Evolutionary conservation across 2,329 filamentous ascomycete species (phyloP).

Genomic region (Colletotrichum tofieldiae): DNA sequence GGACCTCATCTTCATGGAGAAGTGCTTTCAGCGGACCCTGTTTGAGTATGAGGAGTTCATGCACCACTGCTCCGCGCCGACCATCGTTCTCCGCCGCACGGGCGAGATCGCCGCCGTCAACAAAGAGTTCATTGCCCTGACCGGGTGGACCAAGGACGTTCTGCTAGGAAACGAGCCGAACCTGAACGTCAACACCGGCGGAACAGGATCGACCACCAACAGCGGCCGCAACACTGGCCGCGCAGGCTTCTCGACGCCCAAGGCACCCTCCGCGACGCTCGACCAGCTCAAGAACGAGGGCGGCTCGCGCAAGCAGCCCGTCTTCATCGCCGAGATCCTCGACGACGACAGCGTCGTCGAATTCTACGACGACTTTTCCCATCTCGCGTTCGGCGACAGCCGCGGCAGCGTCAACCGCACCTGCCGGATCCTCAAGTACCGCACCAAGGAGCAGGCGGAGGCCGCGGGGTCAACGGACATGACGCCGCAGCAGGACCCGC

Average conservation of each 20-base stretch:
- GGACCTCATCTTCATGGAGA: conserved; percentile 97
- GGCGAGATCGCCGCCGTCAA: conserved; percentile 96
- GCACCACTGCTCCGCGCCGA: conserved; percentile 89
- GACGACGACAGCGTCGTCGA: conserved; percentile 94
- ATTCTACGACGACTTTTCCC: conserved; percentile 96
- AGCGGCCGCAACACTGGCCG: conserved; percentile 60
- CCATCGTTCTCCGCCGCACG: conserved; percentile 90
- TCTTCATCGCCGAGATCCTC: conserved; percentile 92
- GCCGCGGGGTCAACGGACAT: conserved; percentile 46
- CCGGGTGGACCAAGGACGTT: conserved; percentile 93
- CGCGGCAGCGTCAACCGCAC: conserved; percentile 87
- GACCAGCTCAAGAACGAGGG: conserved; percentile 58
- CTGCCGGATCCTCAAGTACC: conserved; percentile 92
- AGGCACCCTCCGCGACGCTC: conserved; percentile 61
- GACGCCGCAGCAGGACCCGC: conserved; percentile 62
- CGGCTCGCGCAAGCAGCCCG: conserved; percentile 75
- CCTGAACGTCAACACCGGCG: conserved; percentile 85
- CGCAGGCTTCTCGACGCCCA: conserved; percentile 66
- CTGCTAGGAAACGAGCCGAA: conserved; percentile 91
- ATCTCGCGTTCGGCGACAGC: conserved; percentile 92
- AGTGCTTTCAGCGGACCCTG: conserved; percentile 92
- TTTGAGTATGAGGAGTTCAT: conserved; percentile 96
- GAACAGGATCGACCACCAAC: conserved; percentile 61
- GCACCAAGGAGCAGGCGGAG: conserved; percentile 75
- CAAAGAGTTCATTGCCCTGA: conserved; percentile 96